Percentiles rank a stretch among this genome's conserved stretches.
Evolutionary conservation across 2,329 filamentous ascomycete genomes (phyloP).

Genomic region (Dactylellina haptotyla): DNA sequence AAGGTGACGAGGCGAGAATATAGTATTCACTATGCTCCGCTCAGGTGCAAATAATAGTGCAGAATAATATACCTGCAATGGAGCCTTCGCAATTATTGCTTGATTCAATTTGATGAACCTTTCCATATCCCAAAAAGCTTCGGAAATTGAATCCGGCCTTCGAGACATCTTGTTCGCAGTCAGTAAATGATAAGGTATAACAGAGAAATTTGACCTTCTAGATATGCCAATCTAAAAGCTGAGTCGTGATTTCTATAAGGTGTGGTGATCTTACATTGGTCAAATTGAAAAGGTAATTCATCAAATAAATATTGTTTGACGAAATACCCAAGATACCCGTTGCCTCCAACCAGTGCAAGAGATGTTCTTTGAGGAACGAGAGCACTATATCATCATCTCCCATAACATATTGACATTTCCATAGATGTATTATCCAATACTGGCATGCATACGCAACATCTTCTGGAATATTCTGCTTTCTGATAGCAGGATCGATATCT

Average conservation of each 20-base stretch:
- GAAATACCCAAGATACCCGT: slow-evolving; percentile 10
- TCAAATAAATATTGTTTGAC: neutral
- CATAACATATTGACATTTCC: neutral
- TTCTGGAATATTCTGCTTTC: slow-evolving; percentile 57
- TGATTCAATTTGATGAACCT: slow-evolving; percentile 14
- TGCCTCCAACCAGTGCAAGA: slow-evolving; percentile 31
- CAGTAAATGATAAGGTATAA: neutral
- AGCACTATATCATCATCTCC: neutral
- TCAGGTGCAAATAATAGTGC: slow-evolving; percentile 25
- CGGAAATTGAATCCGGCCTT: neutral
- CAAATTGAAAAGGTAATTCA: neutral
- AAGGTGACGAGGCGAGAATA: slow-evolving; percentile 4
- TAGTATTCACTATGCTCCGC: neutral
- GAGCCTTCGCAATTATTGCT: slow-evolving; percentile 14
- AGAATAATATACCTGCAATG: slow-evolving; percentile 21
- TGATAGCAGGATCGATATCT: slow-evolving; percentile 55
- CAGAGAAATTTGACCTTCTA: neutral
- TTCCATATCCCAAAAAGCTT: slow-evolving; percentile 6
- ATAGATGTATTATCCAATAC: slow-evolving; percentile 23
- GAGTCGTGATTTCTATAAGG: too few relatives aligned
- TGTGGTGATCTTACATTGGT: slow-evolving; percentile 22
- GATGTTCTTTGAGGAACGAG: slow-evolving; percentile 11
- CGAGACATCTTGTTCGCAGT: neutral
- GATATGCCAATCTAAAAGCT: too few relatives aligned
- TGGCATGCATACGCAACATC: slow-evolving; percentile 59